Evolutionary conservation across 2,329 filamentous ascomycete species (phyloP), one percentile per base, ranked within the genome.

Genomic region (Cytospora mali): DNA sequence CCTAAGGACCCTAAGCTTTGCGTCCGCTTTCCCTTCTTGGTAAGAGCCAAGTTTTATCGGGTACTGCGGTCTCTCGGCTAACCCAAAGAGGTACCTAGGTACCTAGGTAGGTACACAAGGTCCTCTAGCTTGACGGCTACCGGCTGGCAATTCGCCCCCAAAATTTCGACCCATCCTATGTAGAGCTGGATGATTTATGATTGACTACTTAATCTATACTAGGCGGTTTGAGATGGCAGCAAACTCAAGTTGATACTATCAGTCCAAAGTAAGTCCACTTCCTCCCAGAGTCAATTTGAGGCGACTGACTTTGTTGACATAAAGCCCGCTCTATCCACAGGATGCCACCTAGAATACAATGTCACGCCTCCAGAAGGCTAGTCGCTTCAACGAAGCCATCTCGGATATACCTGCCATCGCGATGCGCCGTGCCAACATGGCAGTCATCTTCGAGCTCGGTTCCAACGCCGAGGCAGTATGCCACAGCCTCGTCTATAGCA

Each of bases 381-480:
- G 53, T 27, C 13, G 55, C 55, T 27, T 33, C 52, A 33, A 33
- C 58, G 7, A 62, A 49, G 52, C 62, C 52, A 39, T 48, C 33
- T n/a, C 49, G 50, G 18, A 51, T 51, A 55, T 25, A 33, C 31
- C 29, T 51, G 23, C 35, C 55, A 49, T 21, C 42, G 42, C 63
- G 60, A 52, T 62, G 63, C 46, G 46, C 55, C 31, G 51, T 52
- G 42, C 51, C 46, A 31, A 27, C 27, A 48, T 51, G 55, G 52
- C 31, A 39, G 29, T 23, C 55, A 18, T 21, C 46, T 11, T 42
- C 56, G 9, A 13, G 28, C 18, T 11, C 49, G 18, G 6, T 39
- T 14, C 14, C 54, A n/a, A 39, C 67, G 10, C 50, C 66, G 27
- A 68, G 70, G 51, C 66, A 67, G n/a, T 72, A 72, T 63, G 71